These are phyloP conservation scores for Podospora pseudoanserina DNA, from an alignment of 495 filamentous ascomycete species.

Conservation along the genomic window DNA sequence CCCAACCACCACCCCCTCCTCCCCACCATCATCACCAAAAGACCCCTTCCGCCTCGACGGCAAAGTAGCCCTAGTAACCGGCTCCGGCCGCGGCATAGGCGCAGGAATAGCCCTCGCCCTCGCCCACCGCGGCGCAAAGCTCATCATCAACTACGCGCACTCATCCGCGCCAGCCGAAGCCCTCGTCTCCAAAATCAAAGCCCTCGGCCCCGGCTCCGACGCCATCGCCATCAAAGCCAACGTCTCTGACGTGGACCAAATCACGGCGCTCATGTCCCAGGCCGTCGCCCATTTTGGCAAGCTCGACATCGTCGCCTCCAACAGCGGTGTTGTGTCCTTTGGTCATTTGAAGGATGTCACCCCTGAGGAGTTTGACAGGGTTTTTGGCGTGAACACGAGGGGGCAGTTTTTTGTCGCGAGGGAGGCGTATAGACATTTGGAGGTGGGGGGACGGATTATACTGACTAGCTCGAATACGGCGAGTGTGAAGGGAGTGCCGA, in stretches of 20 bases:
- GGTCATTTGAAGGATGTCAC: constrained; percentile 67
- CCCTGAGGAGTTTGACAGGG: constrained; percentile 68
- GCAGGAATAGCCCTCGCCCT: constrained; percentile 76
- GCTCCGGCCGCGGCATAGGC: constrained; percentile 67
- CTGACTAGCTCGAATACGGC: constrained; percentile 63
- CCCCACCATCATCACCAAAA: too few relatives aligned
- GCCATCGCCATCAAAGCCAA: constrained; percentile 72
- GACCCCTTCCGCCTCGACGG: constrained; percentile 32
- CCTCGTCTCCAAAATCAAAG: constrained; percentile 58
- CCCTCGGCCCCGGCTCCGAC: constrained; percentile 43
- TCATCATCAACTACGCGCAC: constrained; percentile 75
- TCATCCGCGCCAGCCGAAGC: constrained; percentile 57
- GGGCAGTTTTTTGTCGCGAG: constrained; percentile 80
- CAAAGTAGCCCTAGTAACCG: constrained; percentile 50
- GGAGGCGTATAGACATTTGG: constrained; percentile 61
- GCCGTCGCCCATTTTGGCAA: constrained; percentile 57
- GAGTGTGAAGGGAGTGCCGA: constrained; percentile 57
- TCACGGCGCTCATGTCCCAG: constrained; percentile 45
- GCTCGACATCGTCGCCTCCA: constrained; percentile 71
- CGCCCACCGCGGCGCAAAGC: constrained; percentile 65
- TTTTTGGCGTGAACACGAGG: constrained; percentile 73
- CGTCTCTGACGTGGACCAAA: constrained; percentile 62
- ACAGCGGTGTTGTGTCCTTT: constrained; percentile 63
- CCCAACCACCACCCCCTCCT: too few relatives aligned
- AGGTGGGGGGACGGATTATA: constrained; percentile 59